A percentile compares a stretch with the other conserved stretches of the same genome.
Conservation (phyloP, 1,139 yeast genomes). For the Dujonia santamariae region DNA sequence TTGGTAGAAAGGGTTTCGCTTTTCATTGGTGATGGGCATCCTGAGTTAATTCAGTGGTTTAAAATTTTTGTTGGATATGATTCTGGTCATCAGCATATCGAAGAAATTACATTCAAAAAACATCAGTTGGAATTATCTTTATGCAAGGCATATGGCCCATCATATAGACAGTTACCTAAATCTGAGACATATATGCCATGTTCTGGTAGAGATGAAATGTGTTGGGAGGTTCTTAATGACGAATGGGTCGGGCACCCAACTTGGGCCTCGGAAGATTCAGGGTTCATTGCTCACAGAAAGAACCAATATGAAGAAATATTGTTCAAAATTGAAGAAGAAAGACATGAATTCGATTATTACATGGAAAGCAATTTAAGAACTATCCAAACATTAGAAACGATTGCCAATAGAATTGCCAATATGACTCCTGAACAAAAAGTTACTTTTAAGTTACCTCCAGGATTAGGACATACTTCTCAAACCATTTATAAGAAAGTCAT, state of each 20-base stretch:
- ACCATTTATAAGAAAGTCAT: slow-evolving; percentile 93
- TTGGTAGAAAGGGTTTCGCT: slow-evolving; percentile 82
- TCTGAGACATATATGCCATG: slow-evolving; percentile 97
- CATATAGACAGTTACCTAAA: slow-evolving; percentile 89
- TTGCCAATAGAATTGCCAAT: slow-evolving; percentile 89
- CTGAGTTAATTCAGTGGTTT: slow-evolving; percentile 87
- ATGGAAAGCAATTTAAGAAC: slow-evolving; percentile 95
- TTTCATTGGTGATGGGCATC: slow-evolving; percentile 72
- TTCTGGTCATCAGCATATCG: slow-evolving; percentile 73
- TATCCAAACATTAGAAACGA: slow-evolving; percentile 91
- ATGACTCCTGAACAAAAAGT: slow-evolving; percentile 92
- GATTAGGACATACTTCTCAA: slow-evolving; percentile 84
- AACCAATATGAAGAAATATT: slow-evolving; percentile 96
- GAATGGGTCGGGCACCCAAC: slow-evolving; percentile 99
- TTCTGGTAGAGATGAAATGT: slow-evolving; percentile 97
- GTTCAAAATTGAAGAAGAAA: slow-evolving; percentile 93
- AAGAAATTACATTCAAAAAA: slow-evolving; percentile 82
- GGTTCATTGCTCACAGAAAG: slow-evolving; percentile 95
- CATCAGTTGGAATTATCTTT: slow-evolving; percentile 85
- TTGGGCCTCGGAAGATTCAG: slow-evolving; percentile 99
- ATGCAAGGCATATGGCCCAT: slow-evolving; percentile 90
- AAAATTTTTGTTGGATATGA: slow-evolving; percentile 88
- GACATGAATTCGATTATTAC: slow-evolving; percentile 93
- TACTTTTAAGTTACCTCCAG: slow-evolving; percentile 82
- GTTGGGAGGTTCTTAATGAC: slow-evolving; percentile 97